phyloP scores from a whole-genome alignment of 768 basidiomycete genomes.

The Trametes elegans region DNA sequence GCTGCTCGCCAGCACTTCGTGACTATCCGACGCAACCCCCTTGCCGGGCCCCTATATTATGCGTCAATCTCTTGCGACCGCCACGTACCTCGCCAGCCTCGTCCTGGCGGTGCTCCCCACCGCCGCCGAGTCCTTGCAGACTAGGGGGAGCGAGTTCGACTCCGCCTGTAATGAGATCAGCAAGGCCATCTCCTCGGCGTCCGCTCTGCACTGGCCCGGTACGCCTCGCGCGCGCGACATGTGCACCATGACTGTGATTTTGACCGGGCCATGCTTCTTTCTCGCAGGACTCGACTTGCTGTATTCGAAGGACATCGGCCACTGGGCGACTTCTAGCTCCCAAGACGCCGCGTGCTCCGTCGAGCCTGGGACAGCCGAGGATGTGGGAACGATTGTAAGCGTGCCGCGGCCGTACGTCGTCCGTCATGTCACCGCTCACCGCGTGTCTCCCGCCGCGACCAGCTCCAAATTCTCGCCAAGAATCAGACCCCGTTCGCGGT shows the following conservation, averaged over 20 bases:
- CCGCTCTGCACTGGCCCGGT: conserved; percentile 47
- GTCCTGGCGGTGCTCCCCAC: neutral
- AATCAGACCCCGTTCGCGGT: conserved; percentile 56
- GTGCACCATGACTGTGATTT: too few species aligned
- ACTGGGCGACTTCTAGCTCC: conserved; percentile 52
- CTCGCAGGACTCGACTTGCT: conserved; percentile 9
- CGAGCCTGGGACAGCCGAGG: conserved; percentile 52
- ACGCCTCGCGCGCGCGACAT: neutral
- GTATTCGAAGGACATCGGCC: conserved; percentile 43
- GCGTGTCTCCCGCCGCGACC: neutral
- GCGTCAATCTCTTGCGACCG: conserved; percentile 19
- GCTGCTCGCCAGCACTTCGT: too few species aligned
- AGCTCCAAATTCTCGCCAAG: conserved; percentile 48
- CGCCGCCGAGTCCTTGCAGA: neutral
- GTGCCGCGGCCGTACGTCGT: conserved; percentile 13
- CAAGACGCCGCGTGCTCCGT: conserved; percentile 51
- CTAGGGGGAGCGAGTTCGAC: neutral
- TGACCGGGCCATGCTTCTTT: too few species aligned
- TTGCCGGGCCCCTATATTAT: too few species aligned
- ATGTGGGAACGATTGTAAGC: conserved; percentile 50
- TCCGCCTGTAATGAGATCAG: conserved; percentile 37
- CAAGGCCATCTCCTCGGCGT: conserved; percentile 39
- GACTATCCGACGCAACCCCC: too few species aligned
- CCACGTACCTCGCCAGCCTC: conserved; percentile 8
- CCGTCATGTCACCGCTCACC: neutral